A percentile compares a stretch with the other conserved stretches of the same genome.
These are phyloP conservation scores for Ogataea wickerhamii DNA, from an alignment of 805 yeast genomes.

Conservation along the genomic window DNA sequence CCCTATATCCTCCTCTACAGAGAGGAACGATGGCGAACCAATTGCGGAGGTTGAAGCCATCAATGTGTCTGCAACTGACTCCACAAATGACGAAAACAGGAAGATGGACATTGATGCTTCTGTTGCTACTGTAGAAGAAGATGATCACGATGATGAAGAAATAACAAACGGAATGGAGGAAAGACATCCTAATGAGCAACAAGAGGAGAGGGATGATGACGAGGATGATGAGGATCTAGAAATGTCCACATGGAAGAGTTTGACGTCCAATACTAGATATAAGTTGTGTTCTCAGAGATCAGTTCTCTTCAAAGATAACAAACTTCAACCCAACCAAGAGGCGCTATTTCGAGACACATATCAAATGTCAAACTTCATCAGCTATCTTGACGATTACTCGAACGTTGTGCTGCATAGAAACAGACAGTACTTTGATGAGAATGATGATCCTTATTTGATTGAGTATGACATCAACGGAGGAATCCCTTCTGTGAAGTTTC, in stretches of 20 bases:
- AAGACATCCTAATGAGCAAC: constrained; percentile 16
- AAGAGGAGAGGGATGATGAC: constrained; percentile 24
- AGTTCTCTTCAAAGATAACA: constrained; percentile 56
- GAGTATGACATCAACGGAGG: constrained; percentile 87
- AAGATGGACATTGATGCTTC: constrained; percentile 20
- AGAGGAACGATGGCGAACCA: background rate
- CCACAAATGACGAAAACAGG: constrained; percentile 2
- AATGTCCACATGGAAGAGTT: constrained; percentile 75
- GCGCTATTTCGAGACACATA: constrained; percentile 65
- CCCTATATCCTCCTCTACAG: background rate
- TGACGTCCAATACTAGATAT: constrained; percentile 76
- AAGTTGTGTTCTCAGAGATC: constrained; percentile 68
- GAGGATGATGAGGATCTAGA: constrained; percentile 74
- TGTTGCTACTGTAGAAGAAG: constrained; percentile 15
- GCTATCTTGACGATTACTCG: constrained; percentile 39
- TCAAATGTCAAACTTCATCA: constrained; percentile 61
- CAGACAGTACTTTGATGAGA: constrained; percentile 42
- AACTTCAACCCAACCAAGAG: constrained; percentile 60
- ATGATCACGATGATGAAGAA: constrained; percentile 43
- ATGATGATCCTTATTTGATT: constrained; percentile 60
- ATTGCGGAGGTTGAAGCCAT: background rate
- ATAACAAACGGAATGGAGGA: constrained; percentile 41
- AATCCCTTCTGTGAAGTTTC: constrained; percentile 59
- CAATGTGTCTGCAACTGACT: background rate
- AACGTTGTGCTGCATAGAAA: constrained; percentile 33